Evolutionary conservation across 768 basidiomycete genomes (phyloP), one percentile per base, ranked within the genome.

Genomic region (Cystofilobasidium ferigula): DNA sequence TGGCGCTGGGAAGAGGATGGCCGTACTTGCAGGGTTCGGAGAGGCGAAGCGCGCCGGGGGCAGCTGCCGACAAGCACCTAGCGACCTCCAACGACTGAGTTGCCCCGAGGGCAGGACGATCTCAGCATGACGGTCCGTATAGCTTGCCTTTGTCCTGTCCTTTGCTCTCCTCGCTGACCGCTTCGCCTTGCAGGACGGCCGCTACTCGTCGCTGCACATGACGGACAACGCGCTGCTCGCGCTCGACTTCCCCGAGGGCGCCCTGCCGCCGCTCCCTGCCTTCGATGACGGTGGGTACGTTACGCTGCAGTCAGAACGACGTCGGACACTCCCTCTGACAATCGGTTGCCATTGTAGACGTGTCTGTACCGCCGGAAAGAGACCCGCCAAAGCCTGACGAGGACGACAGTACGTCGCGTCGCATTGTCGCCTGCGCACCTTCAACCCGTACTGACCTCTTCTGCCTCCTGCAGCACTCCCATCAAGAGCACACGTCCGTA

Each of bases 161-260:
- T n/a, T n/a, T n/a, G n/a, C n/a, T n/a, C n/a, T n/a, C n/a, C n/a
- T n/a, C n/a, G n/a, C 26, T 54, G 28, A 16, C 6, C 28, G 28
- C 51, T 22, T 2, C 10, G 6, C 30, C 51, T 8, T 28, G 28
- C 35, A 60, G 60, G 65, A 67, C 54, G 65, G 65, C 13, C 60
- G 65, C n/a, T 67, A 57, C 45, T 67, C 65, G n/a, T 61, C 60
- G 30, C 32, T 67, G 47, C 51, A 61, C 65, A 67, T 67, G 65
- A 53, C 65, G n/a, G 56, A 61, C 42, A 32, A 28, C 9, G 60
- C 65, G 12, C 60, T 67, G 12, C 65, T 61, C 53, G 51, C 65
- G 34, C 53, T 61, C 42, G 60, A 61, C 65, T 45, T 67, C 20
- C 24, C 45, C 5, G 60, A 61, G 42, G 65, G 28, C 30, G 51